Base-by-base conservation (phyloP, 306 rosid genomes). In the Prunus salicina region DNA sequence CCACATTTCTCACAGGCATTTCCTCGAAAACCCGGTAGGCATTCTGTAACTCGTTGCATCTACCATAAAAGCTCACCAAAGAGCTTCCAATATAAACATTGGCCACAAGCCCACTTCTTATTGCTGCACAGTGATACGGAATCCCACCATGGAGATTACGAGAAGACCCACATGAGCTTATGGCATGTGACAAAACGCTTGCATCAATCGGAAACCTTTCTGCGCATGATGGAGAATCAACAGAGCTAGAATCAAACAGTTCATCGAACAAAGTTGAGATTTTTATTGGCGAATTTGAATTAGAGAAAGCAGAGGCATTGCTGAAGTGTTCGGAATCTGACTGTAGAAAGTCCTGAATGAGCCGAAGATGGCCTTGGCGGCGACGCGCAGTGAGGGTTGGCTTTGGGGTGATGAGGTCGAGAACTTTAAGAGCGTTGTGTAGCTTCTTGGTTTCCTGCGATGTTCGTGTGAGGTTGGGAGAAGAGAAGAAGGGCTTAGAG, bases 71-170 rank as follows among this genome's bases (percentile, higher is more conserved):
- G 57, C 86, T 89, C 1, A 94, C 72, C 90, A 94, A 81, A 76
- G 93, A 90, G 73, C 91, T 94, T 62, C 93, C 98, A 43, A 91
- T 85, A 74, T 91, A 90, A 19, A 91, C 84, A 90, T 90, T 90
- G 52, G 82, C 67, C 27, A 82, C 57, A 77, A 86, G 89, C 71
- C 98, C 98, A 81, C 79, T 51, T 82, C 70, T 75, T 41, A 91
- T 52, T 20, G 89, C 96, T 3, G 84, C 72, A 72, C 93, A 94
- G 73, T 94, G 98, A 81, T 89, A 85, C 16, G 80, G 96, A 87
- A 86, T 66, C 6, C 96, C 96, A 12, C 89, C 91, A 11, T 32
- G 69, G 28, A 85, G 76, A 58, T 94, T 80, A 57, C 87, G 87
- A 24, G 56, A 68, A 18, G 83, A 87, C 56, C 87, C 87, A 82